phyloP scores from a whole-genome alignment of 2,329 filamentous ascomycete genomes.

The Blumeria hordei region DNA sequence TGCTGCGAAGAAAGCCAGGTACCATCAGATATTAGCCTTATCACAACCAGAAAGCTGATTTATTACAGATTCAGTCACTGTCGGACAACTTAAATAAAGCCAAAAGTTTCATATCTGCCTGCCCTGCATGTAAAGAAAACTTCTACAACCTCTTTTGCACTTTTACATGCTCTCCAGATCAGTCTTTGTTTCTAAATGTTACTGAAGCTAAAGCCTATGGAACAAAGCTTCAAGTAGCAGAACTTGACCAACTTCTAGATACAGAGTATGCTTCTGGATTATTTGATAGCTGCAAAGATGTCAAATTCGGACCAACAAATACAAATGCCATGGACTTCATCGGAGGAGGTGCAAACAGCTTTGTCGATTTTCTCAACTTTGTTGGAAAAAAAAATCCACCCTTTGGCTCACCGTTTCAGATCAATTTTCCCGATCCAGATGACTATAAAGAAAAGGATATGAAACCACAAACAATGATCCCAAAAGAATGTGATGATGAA shows the following conservation, averaged over 20 bases:
- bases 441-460: slow-evolving; percentile 43
- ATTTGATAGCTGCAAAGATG: slow-evolving; percentile 94
- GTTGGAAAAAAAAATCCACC: slow-evolving; percentile 74
- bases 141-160: slow-evolving; percentile 98
- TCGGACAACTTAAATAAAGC: slow-evolving; percentile 69
- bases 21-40: slow-evolving; percentile 6
- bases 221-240: slow-evolving; percentile 42
- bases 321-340: slow-evolving; percentile 89
- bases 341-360: slow-evolving; percentile 81
- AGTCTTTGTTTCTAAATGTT: slow-evolving; percentile 86
- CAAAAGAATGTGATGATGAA: slow-evolving; percentile 75
- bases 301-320: slow-evolving; percentile 91
- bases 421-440: slow-evolving; percentile 54
- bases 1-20: slow-evolving; percentile 71
- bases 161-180: slow-evolving; percentile 92
- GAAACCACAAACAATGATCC: slow-evolving; percentile 41
- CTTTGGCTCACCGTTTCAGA: slow-evolving; percentile 83
- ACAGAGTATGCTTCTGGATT: slow-evolving; percentile 67
- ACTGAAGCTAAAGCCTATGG: slow-evolving; percentile 43
- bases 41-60: not conserved
- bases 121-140: slow-evolving; percentile 91
- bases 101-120: slow-evolving; percentile 72
- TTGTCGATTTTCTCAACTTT: slow-evolving; percentile 69
- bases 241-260: slow-evolving; percentile 75
- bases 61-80: slow-evolving; percentile 44